Evolutionary conservation across 768 basidiomycete genomes (phyloP), one percentile per base, ranked within the genome.

Genomic region (Auricularia heimuer): DNA sequence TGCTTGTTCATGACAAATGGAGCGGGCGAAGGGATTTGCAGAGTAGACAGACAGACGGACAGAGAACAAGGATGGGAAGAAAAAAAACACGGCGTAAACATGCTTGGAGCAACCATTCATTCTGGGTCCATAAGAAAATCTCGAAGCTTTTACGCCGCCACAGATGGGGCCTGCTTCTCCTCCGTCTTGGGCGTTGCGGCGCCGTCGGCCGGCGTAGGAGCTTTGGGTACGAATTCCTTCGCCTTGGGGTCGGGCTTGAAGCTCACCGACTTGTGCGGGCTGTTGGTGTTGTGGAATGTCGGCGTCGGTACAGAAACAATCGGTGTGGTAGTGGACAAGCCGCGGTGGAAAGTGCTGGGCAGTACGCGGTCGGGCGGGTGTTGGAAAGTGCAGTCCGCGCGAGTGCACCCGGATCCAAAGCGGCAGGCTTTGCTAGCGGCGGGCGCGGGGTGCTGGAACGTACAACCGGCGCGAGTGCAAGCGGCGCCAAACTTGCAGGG

Each of bases 361-460:
- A 92, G 80, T 29, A 90, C 88, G 12, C 92, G 88, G 10, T 89
- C 89, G 65, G 90, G 85, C 0, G 96, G 96, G 72, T 99, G 96
- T 67, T 90, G 85, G 81, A 89, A 99, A n/a, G 85, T 76, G 74
- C 96, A 98, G 67, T 85, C 82, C 39, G 86, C 85, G 64, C 92
- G 85, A 8, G 93, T 97, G 75, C 96, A 98, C 21, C 78, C 83
- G 14, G 89, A 78, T 24, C 92, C 95, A 70, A 92, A 98, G 63
- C 89, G 85, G 75, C 96, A 98, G 35, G 82, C 83, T 11, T 70
- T 73, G 11, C 34, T 65, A 63, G 75, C 74, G 62, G 37, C 82
- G 81, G 56, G 78, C 60, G 61, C 70, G 14, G 90, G 85, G 72
- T 92, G 90, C 56, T 80, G 74, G 72, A 85, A 90, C n/a, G 85